phyloP scores from a whole-genome alignment of 805 yeast genomes.

The Candida railenensis region DNA sequence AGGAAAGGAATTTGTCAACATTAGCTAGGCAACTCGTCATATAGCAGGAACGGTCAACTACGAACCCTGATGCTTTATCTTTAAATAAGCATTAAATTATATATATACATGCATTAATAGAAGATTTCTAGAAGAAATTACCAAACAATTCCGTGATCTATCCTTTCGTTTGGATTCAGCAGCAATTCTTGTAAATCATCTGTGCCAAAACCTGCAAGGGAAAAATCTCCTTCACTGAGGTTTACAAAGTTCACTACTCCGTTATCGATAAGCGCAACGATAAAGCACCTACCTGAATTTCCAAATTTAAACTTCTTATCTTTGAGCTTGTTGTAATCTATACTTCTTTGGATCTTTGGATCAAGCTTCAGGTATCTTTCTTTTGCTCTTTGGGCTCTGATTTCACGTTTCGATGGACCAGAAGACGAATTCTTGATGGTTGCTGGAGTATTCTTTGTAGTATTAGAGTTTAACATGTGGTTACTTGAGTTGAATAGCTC shows the following conservation, averaged over 20 bases:
- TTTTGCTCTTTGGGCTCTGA: slow-evolving; percentile 18
- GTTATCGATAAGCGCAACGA: slow-evolving; percentile 71
- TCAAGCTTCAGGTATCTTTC: slow-evolving; percentile 29
- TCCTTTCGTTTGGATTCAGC: neutral
- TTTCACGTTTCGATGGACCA: slow-evolving; percentile 24
- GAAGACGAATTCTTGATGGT: slow-evolving; percentile 10
- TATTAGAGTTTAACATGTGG: slow-evolving; percentile 6
- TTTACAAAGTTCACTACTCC: slow-evolving; percentile 72
- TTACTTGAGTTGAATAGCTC: slow-evolving; percentile 18
- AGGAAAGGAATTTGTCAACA: neutral
- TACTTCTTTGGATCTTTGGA: slow-evolving; percentile 21
- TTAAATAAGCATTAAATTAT: neutral
- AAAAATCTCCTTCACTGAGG: slow-evolving; percentile 51
- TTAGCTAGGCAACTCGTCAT: neutral
- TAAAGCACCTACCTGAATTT: slow-evolving; percentile 39
- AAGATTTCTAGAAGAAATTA: neutral
- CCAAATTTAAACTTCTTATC: slow-evolving; percentile 53
- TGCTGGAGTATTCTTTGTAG: slow-evolving; percentile 6
- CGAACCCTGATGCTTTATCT: neutral
- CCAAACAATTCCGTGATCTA: neutral
- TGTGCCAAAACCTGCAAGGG: slow-evolving; percentile 13
- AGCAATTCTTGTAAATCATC: slow-evolving; percentile 1
- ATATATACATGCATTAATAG: neutral
- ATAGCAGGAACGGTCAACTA: neutral
- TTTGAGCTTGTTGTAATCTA: slow-evolving; percentile 25